These are phyloP conservation scores for Globisporangium viniferum DNA, from an alignment of 352 stramenopile species.

Conservation along the genomic window DNA sequence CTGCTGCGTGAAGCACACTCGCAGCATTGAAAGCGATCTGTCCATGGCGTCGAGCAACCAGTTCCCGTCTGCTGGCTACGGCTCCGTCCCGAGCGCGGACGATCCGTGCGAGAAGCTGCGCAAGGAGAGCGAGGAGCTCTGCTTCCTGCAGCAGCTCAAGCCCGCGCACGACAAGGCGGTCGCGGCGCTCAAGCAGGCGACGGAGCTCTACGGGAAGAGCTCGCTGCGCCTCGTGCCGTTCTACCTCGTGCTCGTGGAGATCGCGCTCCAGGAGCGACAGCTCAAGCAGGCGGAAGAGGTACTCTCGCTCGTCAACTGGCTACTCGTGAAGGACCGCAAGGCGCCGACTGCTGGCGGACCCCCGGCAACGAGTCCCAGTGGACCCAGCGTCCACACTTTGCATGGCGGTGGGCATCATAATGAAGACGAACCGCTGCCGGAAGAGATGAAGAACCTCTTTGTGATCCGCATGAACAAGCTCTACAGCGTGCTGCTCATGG, in stretches of 20 bases:
- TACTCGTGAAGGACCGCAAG: slow-evolving; percentile 59
- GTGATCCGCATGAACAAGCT: slow-evolving; percentile 76
- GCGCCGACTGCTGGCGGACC: background rate
- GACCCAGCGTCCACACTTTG: slow-evolving; percentile 11
- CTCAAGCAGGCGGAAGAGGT: slow-evolving; percentile 65
- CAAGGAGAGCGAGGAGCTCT: slow-evolving; percentile 57
- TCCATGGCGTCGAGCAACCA: background rate
- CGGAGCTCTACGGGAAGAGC: slow-evolving; percentile 45
- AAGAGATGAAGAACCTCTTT: slow-evolving; percentile 62
- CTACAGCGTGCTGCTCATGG: slow-evolving; percentile 56
- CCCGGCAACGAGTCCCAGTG: too few relatives aligned
- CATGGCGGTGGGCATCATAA: background rate
- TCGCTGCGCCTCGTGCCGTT: slow-evolving; percentile 56
- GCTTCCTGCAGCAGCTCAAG: slow-evolving; percentile 42
- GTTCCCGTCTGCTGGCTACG: background rate
- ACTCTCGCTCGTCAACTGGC: slow-evolving; percentile 69
- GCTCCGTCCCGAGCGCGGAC: background rate
- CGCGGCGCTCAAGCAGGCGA: slow-evolving; percentile 43
- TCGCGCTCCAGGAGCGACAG: slow-evolving; percentile 53
- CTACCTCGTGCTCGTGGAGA: slow-evolving; percentile 65
- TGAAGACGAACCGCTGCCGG: slow-evolving; percentile 25
- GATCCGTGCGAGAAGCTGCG: slow-evolving; percentile 48
- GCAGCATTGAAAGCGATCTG: too few relatives aligned
- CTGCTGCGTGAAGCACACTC: too few relatives aligned
- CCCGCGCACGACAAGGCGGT: slow-evolving; percentile 41